Evolutionary conservation across 129 eudicot species (phyloP).

Genomic region (Tagetes patula): DNA sequence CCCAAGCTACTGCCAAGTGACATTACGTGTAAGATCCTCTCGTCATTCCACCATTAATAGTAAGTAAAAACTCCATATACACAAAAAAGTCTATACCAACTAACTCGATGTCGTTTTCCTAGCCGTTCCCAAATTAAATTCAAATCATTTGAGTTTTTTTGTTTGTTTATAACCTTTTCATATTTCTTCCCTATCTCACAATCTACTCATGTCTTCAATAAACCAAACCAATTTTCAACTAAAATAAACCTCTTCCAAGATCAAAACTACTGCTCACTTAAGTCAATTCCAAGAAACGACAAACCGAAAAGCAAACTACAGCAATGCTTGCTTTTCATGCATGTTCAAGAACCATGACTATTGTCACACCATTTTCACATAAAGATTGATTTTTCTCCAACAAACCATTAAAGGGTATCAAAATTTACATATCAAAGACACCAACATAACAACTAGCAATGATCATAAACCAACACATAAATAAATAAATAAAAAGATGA

Average conservation of each 20-base stretch:
- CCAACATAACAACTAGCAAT: neutral
- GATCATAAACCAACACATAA: constrained; percentile 1
- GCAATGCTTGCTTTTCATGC: neutral
- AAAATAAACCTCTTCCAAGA: constrained; percentile 13
- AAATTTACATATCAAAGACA: constrained; percentile 1
- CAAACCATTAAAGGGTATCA: constrained; percentile 19
- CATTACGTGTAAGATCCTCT: neutral
- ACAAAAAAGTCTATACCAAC: neutral
- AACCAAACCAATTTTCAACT: neutral
- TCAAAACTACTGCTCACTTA: neutral
- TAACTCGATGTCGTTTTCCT: neutral
- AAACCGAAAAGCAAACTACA: neutral
- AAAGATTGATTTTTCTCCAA: neutral
- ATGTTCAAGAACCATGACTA: constrained; percentile 1
- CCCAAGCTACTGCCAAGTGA: constrained; percentile 4
- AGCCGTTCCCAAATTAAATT: constrained; percentile 2
- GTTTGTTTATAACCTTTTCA: neutral
- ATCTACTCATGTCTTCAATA: neutral
- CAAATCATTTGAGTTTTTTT: neutral
- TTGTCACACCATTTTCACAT: constrained; percentile 5
- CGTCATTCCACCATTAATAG: constrained; percentile 15
- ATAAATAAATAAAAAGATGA: neutral
- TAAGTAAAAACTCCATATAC: constrained; percentile 15
- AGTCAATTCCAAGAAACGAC: constrained; percentile 17
- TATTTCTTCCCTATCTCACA: constrained; percentile 12